phyloP scores from a whole-genome alignment of 306 rosid species.

The Corylus americana region DNA sequence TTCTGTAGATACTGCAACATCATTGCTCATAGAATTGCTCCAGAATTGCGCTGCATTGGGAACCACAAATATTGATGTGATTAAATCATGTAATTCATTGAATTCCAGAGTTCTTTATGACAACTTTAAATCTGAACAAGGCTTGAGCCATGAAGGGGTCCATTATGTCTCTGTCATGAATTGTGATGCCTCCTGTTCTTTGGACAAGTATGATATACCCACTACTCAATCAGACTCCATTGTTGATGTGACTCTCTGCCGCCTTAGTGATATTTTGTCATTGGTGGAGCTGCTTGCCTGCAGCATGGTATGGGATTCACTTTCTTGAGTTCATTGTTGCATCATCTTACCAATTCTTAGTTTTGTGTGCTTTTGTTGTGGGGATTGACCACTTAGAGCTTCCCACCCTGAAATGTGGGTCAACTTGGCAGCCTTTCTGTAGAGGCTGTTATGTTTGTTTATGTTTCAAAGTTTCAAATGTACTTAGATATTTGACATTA shows the following conservation, averaged over 20 bases:
- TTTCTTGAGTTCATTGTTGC: conserved; percentile 15
- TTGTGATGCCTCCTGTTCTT: conserved; percentile 39
- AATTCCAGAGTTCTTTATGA: conserved; percentile 29
- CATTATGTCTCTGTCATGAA: conserved; percentile 23
- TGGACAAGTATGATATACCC: conserved; percentile 35
- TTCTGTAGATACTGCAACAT: conserved; percentile 49
- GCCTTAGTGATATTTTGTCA: conserved; percentile 59
- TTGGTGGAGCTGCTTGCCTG: conserved; percentile 77
- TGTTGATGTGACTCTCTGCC: conserved; percentile 31
- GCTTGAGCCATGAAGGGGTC: conserved; percentile 24
- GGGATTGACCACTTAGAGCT: not conserved
- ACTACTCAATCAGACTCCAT: conserved; percentile 31
- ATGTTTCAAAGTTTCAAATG: not conserved
- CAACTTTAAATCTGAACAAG: conserved; percentile 25
- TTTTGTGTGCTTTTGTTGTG: conserved; percentile 20
- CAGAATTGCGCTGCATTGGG: conserved; percentile 27
- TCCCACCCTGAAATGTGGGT: not conserved
- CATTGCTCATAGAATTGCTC: conserved; percentile 59
- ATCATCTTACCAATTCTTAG: conserved; percentile 13
- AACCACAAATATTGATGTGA: conserved; percentile 12
- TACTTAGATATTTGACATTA: not conserved
- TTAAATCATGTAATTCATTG: conserved; percentile 26
- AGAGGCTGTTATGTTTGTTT: not conserved
- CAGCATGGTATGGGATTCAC: conserved; percentile 57
- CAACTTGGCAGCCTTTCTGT: not conserved